Percentiles rank a stretch among this genome's conserved stretches.
phyloP scores from a whole-genome alignment of 1,284 basidiomycete genomes.

The Mycosarcoma mackinlayi region DNA sequence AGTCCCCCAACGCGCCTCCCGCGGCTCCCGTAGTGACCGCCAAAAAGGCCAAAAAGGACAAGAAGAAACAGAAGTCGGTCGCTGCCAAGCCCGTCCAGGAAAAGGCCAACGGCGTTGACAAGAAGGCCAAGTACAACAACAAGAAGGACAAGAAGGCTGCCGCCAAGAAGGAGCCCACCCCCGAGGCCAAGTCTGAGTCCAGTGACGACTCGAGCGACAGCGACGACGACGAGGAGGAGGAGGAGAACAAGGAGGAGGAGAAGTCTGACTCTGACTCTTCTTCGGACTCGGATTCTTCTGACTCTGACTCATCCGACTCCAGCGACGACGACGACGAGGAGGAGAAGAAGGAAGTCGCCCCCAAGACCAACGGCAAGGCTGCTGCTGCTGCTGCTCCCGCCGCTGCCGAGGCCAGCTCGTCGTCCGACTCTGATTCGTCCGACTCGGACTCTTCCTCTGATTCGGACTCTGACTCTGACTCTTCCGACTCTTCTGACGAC shows the following conservation, averaged over 20 bases:
- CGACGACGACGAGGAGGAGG: slow-evolving; percentile 18
- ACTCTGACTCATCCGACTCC: slow-evolving; percentile 21
- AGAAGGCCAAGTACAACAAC: slow-evolving; percentile 50
- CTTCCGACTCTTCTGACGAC: slow-evolving; percentile 21
- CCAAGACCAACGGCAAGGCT: slow-evolving; percentile 51
- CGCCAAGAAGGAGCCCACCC: slow-evolving; percentile 50
- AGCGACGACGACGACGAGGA: slow-evolving; percentile 43
- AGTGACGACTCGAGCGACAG: slow-evolving; percentile 10
- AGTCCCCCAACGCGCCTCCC: slow-evolving; percentile 31
- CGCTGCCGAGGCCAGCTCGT: slow-evolving; percentile 29
- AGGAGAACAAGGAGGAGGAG: slow-evolving; percentile 22
- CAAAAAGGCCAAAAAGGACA: slow-evolving; percentile 44
- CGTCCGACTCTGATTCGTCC: slow-evolving; percentile 28
- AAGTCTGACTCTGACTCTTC: slow-evolving; percentile 5
- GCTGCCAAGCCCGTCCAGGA: slow-evolving; percentile 23
- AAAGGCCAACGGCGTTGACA: slow-evolving; percentile 48
- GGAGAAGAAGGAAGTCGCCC: slow-evolving; percentile 21
- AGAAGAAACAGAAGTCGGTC: slow-evolving; percentile 46
- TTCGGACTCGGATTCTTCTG: slow-evolving; percentile 1
- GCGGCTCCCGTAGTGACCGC: slow-evolving; percentile 32
- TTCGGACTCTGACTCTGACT: slow-evolving; percentile 29
- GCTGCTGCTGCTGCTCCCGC: slow-evolving; percentile 29
- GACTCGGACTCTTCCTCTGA: slow-evolving; percentile 36
- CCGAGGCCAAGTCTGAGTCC: slow-evolving; percentile 38
- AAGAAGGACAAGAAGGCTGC: slow-evolving; percentile 52